phyloP scores from a whole-genome alignment of 2,329 filamentous ascomycete species.

The Sarocladiaceae sp. region DNA sequence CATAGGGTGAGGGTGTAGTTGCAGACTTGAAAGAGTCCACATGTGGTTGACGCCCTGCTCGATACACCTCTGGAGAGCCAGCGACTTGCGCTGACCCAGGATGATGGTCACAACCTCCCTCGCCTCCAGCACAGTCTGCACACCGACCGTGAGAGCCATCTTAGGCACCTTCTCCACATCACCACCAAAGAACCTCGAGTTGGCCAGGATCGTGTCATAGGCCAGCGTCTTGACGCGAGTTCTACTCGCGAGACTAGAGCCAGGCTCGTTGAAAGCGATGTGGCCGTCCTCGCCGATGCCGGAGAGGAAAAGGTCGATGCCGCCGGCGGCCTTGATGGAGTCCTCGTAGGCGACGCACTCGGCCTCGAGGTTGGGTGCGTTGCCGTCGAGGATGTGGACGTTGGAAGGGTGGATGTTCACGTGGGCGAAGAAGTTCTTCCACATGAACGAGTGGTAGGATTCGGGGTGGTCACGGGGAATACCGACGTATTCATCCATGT shows the following conservation, averaged over 20 bases:
- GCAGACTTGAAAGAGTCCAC: conserved; percentile 80
- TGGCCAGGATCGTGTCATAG: conserved; percentile 80
- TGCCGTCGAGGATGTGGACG: conserved; percentile 79
- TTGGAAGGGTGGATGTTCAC: conserved; percentile 76
- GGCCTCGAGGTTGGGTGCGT: conserved; percentile 65
- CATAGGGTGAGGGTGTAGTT: conserved; percentile 75
- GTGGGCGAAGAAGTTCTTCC: conserved; percentile 83
- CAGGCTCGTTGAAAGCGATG: conserved; percentile 87
- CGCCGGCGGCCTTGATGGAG: conserved; percentile 65
- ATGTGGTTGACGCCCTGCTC: conserved; percentile 83
- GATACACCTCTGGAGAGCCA: conserved; percentile 72
- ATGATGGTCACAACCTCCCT: conserved; percentile 79
- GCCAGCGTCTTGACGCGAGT: conserved; percentile 83
- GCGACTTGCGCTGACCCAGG: conserved; percentile 72
- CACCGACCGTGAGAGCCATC: conserved; percentile 79
- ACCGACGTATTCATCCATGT: conserved; percentile 90
- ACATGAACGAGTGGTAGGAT: conserved; percentile 90
- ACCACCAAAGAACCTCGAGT: conserved; percentile 76
- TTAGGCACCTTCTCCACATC: conserved; percentile 68
- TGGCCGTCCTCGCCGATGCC: conserved; percentile 83
- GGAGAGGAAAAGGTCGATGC: conserved; percentile 80
- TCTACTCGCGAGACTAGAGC: conserved; percentile 67
- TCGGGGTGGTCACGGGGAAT: conserved; percentile 77
- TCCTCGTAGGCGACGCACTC: conserved; percentile 77
- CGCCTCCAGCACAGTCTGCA: conserved; percentile 76